Conservation (phyloP, 441 rosid genomes). For the Viola pubescens region DNA sequence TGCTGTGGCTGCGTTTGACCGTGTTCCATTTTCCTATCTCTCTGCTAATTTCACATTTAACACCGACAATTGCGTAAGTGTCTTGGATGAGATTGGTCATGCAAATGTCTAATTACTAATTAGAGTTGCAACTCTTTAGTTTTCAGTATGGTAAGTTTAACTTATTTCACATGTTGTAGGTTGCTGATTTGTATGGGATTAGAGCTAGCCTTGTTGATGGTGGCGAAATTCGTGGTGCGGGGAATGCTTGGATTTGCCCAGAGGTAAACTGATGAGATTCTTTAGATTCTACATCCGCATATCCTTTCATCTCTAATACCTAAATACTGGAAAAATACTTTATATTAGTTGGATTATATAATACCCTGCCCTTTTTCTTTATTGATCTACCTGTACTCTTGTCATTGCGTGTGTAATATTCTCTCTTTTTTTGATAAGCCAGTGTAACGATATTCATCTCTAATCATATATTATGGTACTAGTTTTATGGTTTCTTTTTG, state of each 20-base stretch:
- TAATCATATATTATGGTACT: too few relatives aligned
- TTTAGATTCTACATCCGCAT: neutral
- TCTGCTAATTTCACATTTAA: constrained; percentile 99
- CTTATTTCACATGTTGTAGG: constrained; percentile 41
- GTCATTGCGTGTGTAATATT: neutral
- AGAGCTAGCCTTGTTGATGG: constrained; percentile 99
- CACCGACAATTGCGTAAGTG: constrained; percentile 89
- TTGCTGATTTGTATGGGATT: constrained; percentile 96
- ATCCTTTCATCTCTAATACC: neutral
- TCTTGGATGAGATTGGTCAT: constrained; percentile 13
- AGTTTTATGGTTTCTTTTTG: too few relatives aligned
- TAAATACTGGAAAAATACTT: neutral
- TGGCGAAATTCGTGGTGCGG: constrained; percentile 99
- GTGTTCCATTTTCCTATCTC: constrained; percentile 92
- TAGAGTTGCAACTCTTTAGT: constrained; percentile 1
- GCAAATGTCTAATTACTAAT: constrained; percentile 1
- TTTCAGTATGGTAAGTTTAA: neutral
- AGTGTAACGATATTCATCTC: too few relatives aligned
- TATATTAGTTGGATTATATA: constrained; percentile 14
- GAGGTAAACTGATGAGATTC: constrained; percentile 47
- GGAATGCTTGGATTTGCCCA: constrained; percentile 98
- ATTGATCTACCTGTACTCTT: neutral
- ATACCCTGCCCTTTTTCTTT: neutral
- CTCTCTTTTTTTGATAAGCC: too few relatives aligned
- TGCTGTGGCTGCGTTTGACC: constrained; percentile 99